Percentiles rank a stretch among this genome's conserved stretches.
Conservation (phyloP, 495 filamentous ascomycete genomes). For the Penicillium pulvis region DNA sequence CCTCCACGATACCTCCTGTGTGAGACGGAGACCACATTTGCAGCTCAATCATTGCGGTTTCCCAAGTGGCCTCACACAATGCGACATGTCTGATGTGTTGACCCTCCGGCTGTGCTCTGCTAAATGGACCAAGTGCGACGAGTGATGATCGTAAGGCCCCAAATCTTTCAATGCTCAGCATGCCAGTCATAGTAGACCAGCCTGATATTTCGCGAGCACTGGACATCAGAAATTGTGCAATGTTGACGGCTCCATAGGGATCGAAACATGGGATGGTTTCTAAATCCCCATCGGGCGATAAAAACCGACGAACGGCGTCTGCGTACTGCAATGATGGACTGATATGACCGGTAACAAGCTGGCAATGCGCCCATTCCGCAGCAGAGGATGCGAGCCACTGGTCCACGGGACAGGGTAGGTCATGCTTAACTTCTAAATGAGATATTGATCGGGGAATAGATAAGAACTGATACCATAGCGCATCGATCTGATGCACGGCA, state of each 20-base stretch:
- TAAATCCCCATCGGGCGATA: constrained; percentile 28
- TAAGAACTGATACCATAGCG: constrained; percentile 41
- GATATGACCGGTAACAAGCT: constrained; percentile 21
- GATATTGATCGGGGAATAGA: constrained; percentile 39
- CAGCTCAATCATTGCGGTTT: constrained; percentile 41
- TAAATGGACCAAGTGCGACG: constrained; percentile 29
- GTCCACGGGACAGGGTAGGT: constrained; percentile 35
- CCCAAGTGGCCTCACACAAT: constrained; percentile 35
- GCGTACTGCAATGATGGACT: constrained; percentile 30
- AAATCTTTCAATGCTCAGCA: constrained; percentile 38
- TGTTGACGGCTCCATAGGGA: constrained; percentile 41
- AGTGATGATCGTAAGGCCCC: constrained; percentile 34
- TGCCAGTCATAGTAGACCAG: constrained; percentile 43
- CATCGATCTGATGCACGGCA: constrained; percentile 42
- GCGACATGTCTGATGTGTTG: constrained; percentile 1
- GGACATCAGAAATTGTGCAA: constrained; percentile 41
- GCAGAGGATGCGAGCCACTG: constrained; percentile 33
- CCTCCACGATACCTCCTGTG: constrained; percentile 35
- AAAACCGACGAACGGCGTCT: constrained; percentile 36
- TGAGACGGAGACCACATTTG: constrained; percentile 42
- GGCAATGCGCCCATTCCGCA: constrained; percentile 37
- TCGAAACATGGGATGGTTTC: constrained; percentile 30
- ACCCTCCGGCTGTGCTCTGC: constrained; percentile 22
- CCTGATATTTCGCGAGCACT: constrained; percentile 41
- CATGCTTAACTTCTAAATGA: constrained; percentile 42